These are phyloP conservation scores for Spathaspora gorwiae DNA, from an alignment of 805 yeast genomes.

Conservation along the genomic window DNA sequence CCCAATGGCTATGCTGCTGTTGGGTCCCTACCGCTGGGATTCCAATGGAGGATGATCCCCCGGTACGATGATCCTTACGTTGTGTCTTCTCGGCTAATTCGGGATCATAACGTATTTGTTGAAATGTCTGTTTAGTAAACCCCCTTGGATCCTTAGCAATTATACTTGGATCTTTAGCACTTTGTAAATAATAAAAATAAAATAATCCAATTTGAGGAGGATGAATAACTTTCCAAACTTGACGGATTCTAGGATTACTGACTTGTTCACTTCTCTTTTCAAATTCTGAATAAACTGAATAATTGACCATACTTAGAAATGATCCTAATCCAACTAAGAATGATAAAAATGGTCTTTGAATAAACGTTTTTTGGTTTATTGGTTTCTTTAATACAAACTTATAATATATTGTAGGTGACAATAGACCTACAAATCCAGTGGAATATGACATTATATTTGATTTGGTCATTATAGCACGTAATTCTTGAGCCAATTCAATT, in stretches of 20 bases:
- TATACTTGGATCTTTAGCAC: slow-evolving; percentile 48
- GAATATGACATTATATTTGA: slow-evolving; percentile 23
- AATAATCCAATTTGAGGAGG: slow-evolving; percentile 32
- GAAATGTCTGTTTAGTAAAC: slow-evolving; percentile 20
- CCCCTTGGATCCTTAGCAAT: slow-evolving; percentile 54
- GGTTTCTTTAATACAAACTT: slow-evolving; percentile 7
- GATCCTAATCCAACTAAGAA: slow-evolving; percentile 25
- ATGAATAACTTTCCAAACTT: slow-evolving; percentile 36
- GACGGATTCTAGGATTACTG: slow-evolving; percentile 11
- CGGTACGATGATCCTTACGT: neutral
- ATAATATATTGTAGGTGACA: slow-evolving; percentile 26
- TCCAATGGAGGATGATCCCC: neutral
- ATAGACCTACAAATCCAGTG: slow-evolving; percentile 23
- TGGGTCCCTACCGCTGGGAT: too few relatives aligned
- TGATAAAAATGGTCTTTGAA: slow-evolving; percentile 32
- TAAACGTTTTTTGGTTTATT: slow-evolving; percentile 1
- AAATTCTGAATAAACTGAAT: neutral
- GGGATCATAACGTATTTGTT: slow-evolving; percentile 27
- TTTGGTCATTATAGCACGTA: slow-evolving; percentile 19
- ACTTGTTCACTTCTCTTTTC: neutral
- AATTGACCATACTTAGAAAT: slow-evolving; percentile 13
- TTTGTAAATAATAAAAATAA: slow-evolving; percentile 45
- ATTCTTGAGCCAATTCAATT: slow-evolving; percentile 23
- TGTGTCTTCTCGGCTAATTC: neutral
- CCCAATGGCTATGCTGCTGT: slow-evolving; percentile 22